A percentile compares a stretch with the other conserved stretches of the same genome.
These are phyloP conservation scores for Fusarium sulawesiense DNA, from an alignment of 2,329 filamentous ascomycete genomes.

Conservation along the genomic window DNA sequence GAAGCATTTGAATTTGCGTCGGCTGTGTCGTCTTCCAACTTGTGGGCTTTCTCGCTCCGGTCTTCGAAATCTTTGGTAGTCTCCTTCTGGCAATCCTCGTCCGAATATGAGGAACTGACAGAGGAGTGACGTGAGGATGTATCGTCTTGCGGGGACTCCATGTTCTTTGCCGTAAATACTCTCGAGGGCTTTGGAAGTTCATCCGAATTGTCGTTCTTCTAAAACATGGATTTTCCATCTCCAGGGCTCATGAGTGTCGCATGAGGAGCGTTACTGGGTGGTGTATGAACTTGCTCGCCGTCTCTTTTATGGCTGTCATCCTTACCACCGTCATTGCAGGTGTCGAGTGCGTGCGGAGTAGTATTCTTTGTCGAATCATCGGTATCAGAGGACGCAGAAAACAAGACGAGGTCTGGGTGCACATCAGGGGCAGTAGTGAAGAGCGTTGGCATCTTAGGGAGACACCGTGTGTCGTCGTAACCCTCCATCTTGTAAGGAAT, in stretches of 20 bases:
- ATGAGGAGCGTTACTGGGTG: not conserved
- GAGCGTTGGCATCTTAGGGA: slow-evolving; percentile 35
- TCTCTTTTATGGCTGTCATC: not conserved
- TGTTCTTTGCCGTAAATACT: not conserved
- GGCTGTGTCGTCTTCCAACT: not conserved
- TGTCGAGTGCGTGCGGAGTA: not conserved
- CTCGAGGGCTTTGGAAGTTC: slow-evolving; percentile 12
- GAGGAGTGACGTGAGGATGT: not conserved
- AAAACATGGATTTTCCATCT: slow-evolving; percentile 16
- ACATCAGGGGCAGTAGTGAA: slow-evolving; percentile 17
- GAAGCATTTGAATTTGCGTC: not conserved
- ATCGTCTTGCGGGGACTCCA: not conserved
- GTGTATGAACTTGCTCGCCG: not conserved
- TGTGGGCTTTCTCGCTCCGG: not conserved
- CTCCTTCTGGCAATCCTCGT: not conserved
- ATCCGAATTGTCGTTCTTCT: slow-evolving; percentile 21
- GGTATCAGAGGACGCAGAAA: not conserved
- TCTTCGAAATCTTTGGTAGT: not conserved
- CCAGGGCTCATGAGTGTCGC: slow-evolving; percentile 29
- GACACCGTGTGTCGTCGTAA: slow-evolving; percentile 26
- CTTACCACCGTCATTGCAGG: not conserved
- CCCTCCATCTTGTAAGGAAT: slow-evolving; percentile 33
- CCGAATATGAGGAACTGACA: not conserved
- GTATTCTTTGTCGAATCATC: not conserved
- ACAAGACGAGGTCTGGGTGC: slow-evolving; percentile 27